Evolutionary conservation across 2,329 filamentous ascomycete species (phyloP).

Genomic region (Cladosporium velox): DNA sequence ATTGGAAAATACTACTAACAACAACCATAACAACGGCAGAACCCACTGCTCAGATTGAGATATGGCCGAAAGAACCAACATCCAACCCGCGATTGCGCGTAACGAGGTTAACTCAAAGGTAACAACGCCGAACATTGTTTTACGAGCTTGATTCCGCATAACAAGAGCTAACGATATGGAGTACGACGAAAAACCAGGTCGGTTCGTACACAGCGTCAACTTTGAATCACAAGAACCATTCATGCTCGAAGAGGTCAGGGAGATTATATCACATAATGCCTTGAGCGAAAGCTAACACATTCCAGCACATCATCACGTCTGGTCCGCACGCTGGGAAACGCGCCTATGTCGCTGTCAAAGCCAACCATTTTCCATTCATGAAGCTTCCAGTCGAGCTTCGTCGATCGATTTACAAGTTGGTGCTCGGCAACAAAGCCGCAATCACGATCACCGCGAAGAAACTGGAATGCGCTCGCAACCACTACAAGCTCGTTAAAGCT

Average conservation of each 20-base stretch:
- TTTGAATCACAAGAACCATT: neutral
- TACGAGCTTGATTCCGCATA: neutral
- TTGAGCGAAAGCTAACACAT: neutral
- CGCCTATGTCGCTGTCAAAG: neutral
- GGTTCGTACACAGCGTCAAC: neutral
- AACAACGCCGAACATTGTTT: neutral
- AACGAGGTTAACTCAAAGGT: neutral
- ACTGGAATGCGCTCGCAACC: no score
- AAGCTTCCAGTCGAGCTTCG: slow-evolving; percentile 6
- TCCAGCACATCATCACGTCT: neutral
- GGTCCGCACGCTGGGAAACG: neutral
- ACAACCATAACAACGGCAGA: neutral
- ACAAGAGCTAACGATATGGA: neutral
- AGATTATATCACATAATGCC: neutral
- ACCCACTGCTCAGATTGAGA: neutral
- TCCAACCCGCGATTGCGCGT: neutral
- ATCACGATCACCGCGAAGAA: no score
- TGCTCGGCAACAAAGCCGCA: neutral
- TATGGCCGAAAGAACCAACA: neutral
- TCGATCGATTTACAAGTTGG: neutral
- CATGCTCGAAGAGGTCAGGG: neutral
- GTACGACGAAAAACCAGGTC: neutral
- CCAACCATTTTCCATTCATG: neutral
- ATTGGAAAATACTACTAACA: neutral
- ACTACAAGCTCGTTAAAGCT: no score